Percentiles rank a stretch among this genome's conserved stretches.
Evolutionary conservation across 208 protist genomes (phyloP).

Genomic region (Crithidia fasciculata): DNA sequence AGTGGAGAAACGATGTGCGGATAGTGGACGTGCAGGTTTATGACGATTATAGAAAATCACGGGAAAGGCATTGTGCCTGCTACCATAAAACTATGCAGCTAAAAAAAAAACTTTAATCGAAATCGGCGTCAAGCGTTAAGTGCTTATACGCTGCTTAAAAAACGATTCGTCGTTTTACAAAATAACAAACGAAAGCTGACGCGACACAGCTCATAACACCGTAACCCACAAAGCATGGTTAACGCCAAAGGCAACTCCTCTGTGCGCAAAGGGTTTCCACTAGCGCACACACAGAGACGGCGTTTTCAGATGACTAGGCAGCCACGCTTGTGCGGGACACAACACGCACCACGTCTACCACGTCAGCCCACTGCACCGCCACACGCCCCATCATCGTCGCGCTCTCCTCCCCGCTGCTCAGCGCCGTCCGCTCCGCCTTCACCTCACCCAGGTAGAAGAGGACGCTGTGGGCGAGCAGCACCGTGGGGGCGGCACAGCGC

Average conservation of each 20-base stretch:
- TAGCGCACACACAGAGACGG: background rate
- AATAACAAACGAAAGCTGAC: no score
- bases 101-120: no score
- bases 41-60: no score
- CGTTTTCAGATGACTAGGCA: background rate
- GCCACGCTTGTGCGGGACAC: background rate
- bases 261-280: no score
- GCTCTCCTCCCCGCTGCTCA: background rate
- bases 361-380: slow-evolving; percentile 15
- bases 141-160: slow-evolving; percentile 5
- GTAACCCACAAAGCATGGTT: no score
- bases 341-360: slow-evolving; percentile 1
- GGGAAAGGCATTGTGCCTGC: no score
- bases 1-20: no score
- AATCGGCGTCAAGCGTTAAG: no score
- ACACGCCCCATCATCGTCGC: slow-evolving; percentile 6
- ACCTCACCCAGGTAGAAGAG: slow-evolving; percentile 59
- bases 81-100: no score
- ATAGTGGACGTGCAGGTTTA: no score
- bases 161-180: background rate
- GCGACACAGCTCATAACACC: no score
- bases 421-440: background rate
- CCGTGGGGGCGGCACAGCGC: slow-evolving; percentile 44
- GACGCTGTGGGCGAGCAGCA: slow-evolving; percentile 52
- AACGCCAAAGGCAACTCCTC: no score